These are phyloP conservation scores for Globisporangium barbulae DNA, from an alignment of 352 stramenopile species.

Conservation along the genomic window DNA sequence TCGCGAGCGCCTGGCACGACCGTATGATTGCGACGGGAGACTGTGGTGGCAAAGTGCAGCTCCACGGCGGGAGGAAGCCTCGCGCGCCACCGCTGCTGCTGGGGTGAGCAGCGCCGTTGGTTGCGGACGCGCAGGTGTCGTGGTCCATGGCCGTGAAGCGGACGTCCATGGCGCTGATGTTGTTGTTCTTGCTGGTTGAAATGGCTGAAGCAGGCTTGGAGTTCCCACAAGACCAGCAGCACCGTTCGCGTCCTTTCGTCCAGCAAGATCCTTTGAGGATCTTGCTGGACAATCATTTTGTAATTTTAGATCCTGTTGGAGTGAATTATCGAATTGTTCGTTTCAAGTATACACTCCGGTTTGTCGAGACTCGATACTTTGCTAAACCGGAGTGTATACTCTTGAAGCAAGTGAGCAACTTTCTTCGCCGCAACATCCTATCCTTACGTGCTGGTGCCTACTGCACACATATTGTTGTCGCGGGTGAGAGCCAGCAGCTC, in stretches of 20 bases:
- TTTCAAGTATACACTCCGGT: too few relatives aligned
- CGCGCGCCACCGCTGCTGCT: not conserved
- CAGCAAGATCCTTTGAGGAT: slow-evolving; percentile 5
- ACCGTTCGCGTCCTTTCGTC: not conserved
- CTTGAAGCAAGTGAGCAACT: too few relatives aligned
- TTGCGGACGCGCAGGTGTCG: not conserved
- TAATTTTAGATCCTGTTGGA: not conserved
- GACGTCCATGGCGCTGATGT: not conserved
- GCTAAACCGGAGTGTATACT: too few relatives aligned
- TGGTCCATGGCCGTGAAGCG: slow-evolving; percentile 1
- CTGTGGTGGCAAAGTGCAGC: slow-evolving; percentile 12
- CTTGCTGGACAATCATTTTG: too few relatives aligned
- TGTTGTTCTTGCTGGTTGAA: not conserved
- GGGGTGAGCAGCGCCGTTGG: not conserved
- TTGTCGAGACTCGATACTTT: too few relatives aligned
- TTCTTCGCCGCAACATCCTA: too few relatives aligned
- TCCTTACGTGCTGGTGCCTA: too few relatives aligned
- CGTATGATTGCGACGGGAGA: slow-evolving; percentile 22
- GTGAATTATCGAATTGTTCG: not conserved
- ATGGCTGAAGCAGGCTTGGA: not conserved
- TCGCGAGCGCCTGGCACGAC: slow-evolving; percentile 16
- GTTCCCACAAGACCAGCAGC: not conserved
- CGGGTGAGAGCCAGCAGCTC: too few relatives aligned
- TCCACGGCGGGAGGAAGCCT: slow-evolving; percentile 1
- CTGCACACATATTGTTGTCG: too few relatives aligned